Base-by-base conservation (phyloP, 805 yeast species). In the Candida qinlingensis region DNA sequence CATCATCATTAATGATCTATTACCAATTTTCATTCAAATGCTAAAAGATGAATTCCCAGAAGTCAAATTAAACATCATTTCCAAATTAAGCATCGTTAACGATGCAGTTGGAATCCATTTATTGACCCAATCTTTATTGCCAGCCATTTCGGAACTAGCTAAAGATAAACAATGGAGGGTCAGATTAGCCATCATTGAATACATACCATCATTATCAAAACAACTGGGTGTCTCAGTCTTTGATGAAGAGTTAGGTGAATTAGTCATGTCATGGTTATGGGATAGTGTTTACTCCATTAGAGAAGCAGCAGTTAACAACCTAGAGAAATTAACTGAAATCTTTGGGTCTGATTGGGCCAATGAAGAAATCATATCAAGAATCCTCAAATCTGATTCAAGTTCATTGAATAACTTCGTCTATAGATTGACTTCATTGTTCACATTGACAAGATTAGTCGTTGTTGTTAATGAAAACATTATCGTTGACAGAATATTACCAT, bases 151-250 rank as follows among this genome's bases (percentile, higher is more conserved):
- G 9, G 97, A 92, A 57, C 76, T 94, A 56, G 98, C 99, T 9
- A 91, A 90, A 64, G 99, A 94, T 70, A 85, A 85, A 61, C 92
- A 91, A 63, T 94, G 99, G 99, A 82, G 99, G 63, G 97, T 94
- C 30, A 82, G 98, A 64, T 76, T 94, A 64, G 98, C 98, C 9
- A 94, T 94, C 53, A 94, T 94, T 62, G 96, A 94, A 66, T 94
- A 94, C 70, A 89, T 91, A 56, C 99, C 99, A 31, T 76, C 92
- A 54, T 74, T 94, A 56, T 97, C 98, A 7, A 86, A 87, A 60
- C 98, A 94, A 70, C 75, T 94, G 51, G 99, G 99, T 30, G 91
- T 87, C 46, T 83, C 88, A 30, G 90, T 92, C 62, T 94, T 94
- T 69, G 94, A 94, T 67, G 87, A 88, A 64, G 96, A 91, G 60